These are phyloP conservation scores for Populus hybrid DNA, from an alignment of 441 rosid species.

Conservation along the genomic window DNA sequence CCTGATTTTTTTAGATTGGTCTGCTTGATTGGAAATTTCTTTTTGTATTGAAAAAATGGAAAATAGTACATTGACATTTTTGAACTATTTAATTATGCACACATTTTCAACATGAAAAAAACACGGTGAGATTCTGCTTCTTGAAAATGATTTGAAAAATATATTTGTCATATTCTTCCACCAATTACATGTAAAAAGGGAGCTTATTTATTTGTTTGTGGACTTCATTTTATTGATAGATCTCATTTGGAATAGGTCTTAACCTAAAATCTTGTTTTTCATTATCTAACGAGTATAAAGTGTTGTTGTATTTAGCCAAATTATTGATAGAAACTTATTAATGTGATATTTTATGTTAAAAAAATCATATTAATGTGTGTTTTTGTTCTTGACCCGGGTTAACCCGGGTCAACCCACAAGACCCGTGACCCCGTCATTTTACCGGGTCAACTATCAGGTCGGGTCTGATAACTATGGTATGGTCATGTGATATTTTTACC, in stretches of 20 bases:
- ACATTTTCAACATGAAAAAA: background rate
- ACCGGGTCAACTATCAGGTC: no score
- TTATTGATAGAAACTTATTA: background rate
- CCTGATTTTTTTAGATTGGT: background rate
- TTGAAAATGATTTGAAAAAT: background rate
- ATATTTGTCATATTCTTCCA: background rate
- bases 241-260: background rate
- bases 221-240: slow-evolving; percentile 51
- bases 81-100: background rate
- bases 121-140: background rate
- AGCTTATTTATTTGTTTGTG: background rate
- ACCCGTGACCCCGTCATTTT: no score
- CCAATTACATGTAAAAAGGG: background rate
- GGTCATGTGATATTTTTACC: no score
- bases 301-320: background rate
- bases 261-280: background rate
- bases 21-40: background rate
- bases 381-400: no score
- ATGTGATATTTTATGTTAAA: background rate
- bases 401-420: no score
- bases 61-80: background rate
- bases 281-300: background rate
- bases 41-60: background rate
- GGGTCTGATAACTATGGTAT: no score
- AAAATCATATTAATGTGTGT: no score